Evolutionary conservation across 805 yeast genomes (phyloP), one percentile per base, ranked within the genome.

Genomic region (Candida yuanshanica): DNA sequence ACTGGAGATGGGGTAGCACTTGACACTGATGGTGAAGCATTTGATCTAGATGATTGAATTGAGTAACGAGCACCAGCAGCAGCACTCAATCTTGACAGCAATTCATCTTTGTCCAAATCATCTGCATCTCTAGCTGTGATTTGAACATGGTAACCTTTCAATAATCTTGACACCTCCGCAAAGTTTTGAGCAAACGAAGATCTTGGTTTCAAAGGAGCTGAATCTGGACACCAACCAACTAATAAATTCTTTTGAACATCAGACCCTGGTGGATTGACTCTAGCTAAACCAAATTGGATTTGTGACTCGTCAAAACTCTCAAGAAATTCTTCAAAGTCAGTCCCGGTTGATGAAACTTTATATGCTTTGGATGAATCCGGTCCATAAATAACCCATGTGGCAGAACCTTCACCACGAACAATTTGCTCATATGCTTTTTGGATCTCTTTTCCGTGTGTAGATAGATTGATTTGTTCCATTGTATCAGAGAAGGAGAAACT

Each of bases 21-120:
- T 9, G 56, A 47, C 16, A 55, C 50, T 33, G 55, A 48, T n/a
- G 56, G 36, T 13, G 69, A 52, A 22, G 59, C 54, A 13, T 58
- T 51, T 8, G 67, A 56, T 35, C 55, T 56, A 12, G 65, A 43
- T 22, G 65, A 59, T 55, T 79, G 86, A 41, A 77, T 75, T 5
- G 93, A 81, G 66, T 93, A 93, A 58, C 95, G 81, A 14, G 99
- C 96, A 54, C 99, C 99, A 2, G 98, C 85, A 25, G 98, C 96
- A 50, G 87, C 83, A 49, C 86, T 80, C 37, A 93, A 80, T 49
- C 87, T 81, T 34, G 77, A 71, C 51, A 88, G 62, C 43, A 93
- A 75, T 45, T 84, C 95, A 20, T 72, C 72, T 34, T 84, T 83
- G 52, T 87, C 85, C 59, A 95, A 72, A 62, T 93, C 99, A 56